phyloP scores from a whole-genome alignment of 306 rosid genomes.

The Rosa multiflora region DNA sequence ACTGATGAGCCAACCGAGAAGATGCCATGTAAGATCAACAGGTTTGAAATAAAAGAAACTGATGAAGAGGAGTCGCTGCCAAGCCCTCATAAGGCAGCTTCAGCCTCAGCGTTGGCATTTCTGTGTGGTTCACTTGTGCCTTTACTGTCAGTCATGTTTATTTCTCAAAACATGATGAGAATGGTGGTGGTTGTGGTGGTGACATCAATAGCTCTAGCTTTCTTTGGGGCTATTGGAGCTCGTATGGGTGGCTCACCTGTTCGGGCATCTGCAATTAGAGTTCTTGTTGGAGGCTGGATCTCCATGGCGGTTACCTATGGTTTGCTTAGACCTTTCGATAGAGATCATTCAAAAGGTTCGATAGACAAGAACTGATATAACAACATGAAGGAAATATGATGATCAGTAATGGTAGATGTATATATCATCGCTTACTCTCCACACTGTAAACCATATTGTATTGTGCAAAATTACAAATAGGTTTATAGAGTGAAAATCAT shows the following conservation, averaged over 20 bases:
- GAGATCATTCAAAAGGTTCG: neutral
- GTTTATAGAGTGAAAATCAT: neutral
- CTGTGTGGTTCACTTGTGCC: slow-evolving; percentile 27
- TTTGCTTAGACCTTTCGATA: slow-evolving; percentile 12
- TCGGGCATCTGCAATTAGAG: slow-evolving; percentile 19
- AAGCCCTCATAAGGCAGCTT: slow-evolving; percentile 24
- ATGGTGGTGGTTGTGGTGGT: slow-evolving; percentile 12
- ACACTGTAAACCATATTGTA: neutral
- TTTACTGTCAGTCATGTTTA: slow-evolving; percentile 5
- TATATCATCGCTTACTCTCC: neutral
- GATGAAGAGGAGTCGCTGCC: slow-evolving; percentile 17
- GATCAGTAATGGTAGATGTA: too few species aligned
- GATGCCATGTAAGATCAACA: neutral
- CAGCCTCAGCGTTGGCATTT: slow-evolving; percentile 30
- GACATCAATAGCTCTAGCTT: slow-evolving; percentile 14
- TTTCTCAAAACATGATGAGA: neutral
- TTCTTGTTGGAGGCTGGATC: slow-evolving; percentile 31
- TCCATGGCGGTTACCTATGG: slow-evolving; percentile 23
- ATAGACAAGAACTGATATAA: neutral
- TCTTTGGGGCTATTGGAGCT: slow-evolving; percentile 22
- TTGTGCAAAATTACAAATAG: neutral
- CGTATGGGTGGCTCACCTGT: slow-evolving; percentile 17
- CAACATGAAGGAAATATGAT: neutral
- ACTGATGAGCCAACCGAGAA: neutral
- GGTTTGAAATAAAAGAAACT: neutral